Evolutionary conservation across 2,329 filamentous ascomycete species (phyloP).

Genomic region (Myriosclerotinia curreyana): DNA sequence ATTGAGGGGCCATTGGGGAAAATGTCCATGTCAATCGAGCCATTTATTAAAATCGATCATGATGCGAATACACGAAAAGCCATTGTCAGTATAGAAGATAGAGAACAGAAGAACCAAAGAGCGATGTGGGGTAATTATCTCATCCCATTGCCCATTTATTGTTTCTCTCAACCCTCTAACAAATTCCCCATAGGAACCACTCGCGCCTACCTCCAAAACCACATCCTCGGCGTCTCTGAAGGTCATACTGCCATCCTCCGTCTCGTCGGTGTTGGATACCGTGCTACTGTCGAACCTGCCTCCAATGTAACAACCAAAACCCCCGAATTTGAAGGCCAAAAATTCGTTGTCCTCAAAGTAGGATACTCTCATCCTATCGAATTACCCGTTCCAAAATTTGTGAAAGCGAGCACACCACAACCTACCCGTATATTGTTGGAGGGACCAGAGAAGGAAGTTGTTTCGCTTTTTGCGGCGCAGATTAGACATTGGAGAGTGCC

Average conservation of each 20-base stretch:
- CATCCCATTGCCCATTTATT: neutral
- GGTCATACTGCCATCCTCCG: slow-evolving; percentile 91
- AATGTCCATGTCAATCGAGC: slow-evolving; percentile 73
- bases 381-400: slow-evolving; percentile 74
- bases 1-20: slow-evolving; percentile 79
- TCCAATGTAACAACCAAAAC: slow-evolving; percentile 56
- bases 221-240: slow-evolving; percentile 92
- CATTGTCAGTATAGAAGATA: slow-evolving; percentile 67
- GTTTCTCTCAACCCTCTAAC: neutral
- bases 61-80: slow-evolving; percentile 63
- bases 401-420: slow-evolving; percentile 83
- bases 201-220: slow-evolving; percentile 84
- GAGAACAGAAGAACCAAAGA: slow-evolving; percentile 68
- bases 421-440: slow-evolving; percentile 89
- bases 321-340: slow-evolving; percentile 73
- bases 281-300: slow-evolving; percentile 77
- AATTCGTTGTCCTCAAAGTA: slow-evolving; percentile 90
- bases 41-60: slow-evolving; percentile 70
- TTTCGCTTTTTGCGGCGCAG: slow-evolving; percentile 87
- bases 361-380: slow-evolving; percentile 97
- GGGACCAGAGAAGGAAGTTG: slow-evolving; percentile 77
- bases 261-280: slow-evolving; percentile 92
- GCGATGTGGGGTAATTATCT: slow-evolving; percentile 83
- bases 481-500: slow-evolving; percentile 87
- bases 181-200: slow-evolving; percentile 65